A percentile compares a stretch with the other conserved stretches of the same genome.
Evolutionary conservation across 2,329 filamentous ascomycete genomes (phyloP).

Genomic region (Fusarium protoensiforme): DNA sequence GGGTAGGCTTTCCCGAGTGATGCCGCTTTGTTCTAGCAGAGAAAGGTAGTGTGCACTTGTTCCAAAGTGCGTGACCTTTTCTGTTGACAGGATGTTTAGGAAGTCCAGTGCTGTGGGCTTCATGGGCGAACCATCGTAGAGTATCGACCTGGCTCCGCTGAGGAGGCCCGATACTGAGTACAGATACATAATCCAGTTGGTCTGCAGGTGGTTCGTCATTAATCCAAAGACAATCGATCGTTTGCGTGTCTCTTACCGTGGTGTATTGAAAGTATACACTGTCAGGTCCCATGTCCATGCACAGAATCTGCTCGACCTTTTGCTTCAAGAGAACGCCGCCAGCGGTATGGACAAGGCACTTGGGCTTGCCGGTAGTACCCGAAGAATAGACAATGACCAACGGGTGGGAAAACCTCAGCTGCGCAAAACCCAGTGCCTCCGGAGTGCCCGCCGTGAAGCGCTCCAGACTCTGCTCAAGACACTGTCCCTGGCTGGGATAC

Average conservation of each 20-base stretch:
- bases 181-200: constrained; percentile 13
- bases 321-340: constrained; percentile 8
- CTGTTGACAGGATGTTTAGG: background rate
- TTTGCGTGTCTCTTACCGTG: background rate
- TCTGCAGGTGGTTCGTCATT: background rate
- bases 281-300: background rate
- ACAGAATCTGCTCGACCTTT: constrained; percentile 9
- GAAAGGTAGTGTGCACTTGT: constrained; percentile 10
- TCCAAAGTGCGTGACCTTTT: background rate
- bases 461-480: too few relatives aligned
- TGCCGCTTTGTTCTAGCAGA: background rate
- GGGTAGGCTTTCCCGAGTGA: background rate
- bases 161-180: background rate
- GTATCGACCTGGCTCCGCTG: background rate
- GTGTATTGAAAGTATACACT: constrained; percentile 11
- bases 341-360: constrained; percentile 8
- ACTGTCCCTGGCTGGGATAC: too few relatives aligned
- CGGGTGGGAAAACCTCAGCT: constrained; percentile 1
- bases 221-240: too few relatives aligned
- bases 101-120: background rate
- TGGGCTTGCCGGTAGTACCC: constrained; percentile 3
- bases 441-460: background rate
- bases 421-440: background rate
- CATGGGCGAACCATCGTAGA: constrained; percentile 2
- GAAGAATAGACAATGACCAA: constrained; percentile 12